A percentile compares a stretch with the other conserved stretches of the same genome.
Evolutionary conservation across 108 stramenopile species (phyloP).

Genomic region (Schizochytrium sp.): DNA sequence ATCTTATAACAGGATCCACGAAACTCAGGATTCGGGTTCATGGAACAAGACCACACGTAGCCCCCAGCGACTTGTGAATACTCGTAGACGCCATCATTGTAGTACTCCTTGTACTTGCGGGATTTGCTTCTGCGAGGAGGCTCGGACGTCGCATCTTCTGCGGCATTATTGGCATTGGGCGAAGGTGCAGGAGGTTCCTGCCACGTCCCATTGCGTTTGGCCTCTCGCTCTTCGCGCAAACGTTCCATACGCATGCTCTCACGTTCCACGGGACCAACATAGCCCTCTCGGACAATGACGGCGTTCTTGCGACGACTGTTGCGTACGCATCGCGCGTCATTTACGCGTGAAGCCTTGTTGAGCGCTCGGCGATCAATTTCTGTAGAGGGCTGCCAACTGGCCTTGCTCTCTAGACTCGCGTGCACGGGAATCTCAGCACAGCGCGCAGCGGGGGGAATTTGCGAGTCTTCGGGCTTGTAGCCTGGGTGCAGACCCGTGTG

Average conservation of each 20-base stretch:
- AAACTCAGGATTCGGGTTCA: conserved; percentile 7
- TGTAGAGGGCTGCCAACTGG: neutral
- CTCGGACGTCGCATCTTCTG: neutral
- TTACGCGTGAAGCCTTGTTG: neutral
- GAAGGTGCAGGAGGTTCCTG: neutral
- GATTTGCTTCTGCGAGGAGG: neutral
- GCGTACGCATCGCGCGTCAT: neutral
- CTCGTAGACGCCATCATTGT: conserved; percentile 8
- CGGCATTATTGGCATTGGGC: neutral
- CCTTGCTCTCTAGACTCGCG: neutral
- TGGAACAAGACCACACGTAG: conserved; percentile 2
- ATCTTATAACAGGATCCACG: neutral
- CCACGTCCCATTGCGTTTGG: neutral
- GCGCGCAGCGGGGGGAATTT: neutral
- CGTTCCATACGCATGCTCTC: neutral
- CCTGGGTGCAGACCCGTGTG: neutral
- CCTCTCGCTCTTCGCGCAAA: neutral
- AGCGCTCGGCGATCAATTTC: neutral
- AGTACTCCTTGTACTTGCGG: conserved; percentile 7
- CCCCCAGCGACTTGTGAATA: neutral
- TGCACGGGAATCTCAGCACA: neutral
- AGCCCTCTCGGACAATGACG: neutral
- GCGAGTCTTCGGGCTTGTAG: neutral
- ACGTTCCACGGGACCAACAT: neutral
- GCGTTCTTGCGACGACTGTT: neutral